Evolutionary conservation across 116 monocot species (phyloP).

Genomic region (Dioscorea cayenensis): DNA sequence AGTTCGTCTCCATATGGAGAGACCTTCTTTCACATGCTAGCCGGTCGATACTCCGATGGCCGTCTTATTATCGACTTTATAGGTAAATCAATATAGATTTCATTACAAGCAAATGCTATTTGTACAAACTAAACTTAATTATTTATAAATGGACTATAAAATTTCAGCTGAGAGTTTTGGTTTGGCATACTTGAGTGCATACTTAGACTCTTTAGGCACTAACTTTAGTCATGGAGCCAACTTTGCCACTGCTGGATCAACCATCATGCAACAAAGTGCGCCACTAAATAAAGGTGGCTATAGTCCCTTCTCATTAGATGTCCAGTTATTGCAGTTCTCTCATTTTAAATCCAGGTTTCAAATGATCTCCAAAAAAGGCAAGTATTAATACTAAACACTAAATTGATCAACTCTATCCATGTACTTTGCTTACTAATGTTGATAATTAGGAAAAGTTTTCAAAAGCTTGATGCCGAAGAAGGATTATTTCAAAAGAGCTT

Average conservation of each 20-base stretch:
- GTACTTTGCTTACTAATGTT: not conserved
- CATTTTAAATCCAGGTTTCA: constrained; percentile 33
- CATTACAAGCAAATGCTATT: not conserved
- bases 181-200: constrained; percentile 25
- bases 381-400: not conserved
- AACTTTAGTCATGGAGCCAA: constrained; percentile 36
- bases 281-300: constrained; percentile 11
- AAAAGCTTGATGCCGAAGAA: constrained; percentile 24
- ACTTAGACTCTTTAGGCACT: constrained; percentile 23
- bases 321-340: constrained; percentile 31
- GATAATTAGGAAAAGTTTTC: constrained; percentile 14
- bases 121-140: no score
- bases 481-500: constrained; percentile 29
- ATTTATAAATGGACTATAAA: not conserved
- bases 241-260: constrained; percentile 32
- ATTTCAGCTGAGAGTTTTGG: constrained; percentile 26
- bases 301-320: constrained; percentile 36
- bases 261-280: constrained; percentile 23
- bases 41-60: constrained; percentile 26
- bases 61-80: constrained; percentile 29
- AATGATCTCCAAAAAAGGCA: constrained; percentile 15
- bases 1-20: constrained; percentile 30
- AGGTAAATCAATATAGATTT: constrained; percentile 5
- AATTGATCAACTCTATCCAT: not conserved
- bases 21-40: constrained; percentile 28